Conservation (phyloP, 768 basidiomycete genomes). For the Lactarius quietus region DNA sequence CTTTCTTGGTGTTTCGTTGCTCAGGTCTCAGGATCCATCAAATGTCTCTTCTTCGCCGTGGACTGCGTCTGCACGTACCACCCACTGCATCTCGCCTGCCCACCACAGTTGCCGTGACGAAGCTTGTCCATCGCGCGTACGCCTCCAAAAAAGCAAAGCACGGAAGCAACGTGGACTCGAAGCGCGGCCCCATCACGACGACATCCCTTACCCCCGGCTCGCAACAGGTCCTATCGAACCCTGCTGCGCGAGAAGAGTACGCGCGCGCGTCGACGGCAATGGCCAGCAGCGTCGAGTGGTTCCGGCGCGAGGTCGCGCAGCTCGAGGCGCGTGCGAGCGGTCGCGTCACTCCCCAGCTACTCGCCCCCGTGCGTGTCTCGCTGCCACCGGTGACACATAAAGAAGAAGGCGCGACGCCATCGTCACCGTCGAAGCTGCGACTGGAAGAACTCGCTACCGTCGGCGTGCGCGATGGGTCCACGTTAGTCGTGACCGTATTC, state of each 20-base stretch:
- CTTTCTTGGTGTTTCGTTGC: not conserved
- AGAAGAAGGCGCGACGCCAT: constrained; percentile 24
- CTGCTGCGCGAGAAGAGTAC: constrained; percentile 54
- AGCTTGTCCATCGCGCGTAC: constrained; percentile 9
- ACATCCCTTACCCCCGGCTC: constrained; percentile 64
- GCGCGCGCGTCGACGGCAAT: constrained; percentile 61
- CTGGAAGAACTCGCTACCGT: constrained; percentile 77
- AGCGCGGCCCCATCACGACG: constrained; percentile 40
- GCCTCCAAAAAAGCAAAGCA: constrained; percentile 23
- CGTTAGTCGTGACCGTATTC: constrained; percentile 70
- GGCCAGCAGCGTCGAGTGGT: constrained; percentile 64
- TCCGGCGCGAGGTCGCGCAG: constrained; percentile 69
- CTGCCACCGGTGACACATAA: constrained; percentile 35
- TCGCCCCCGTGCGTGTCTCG: constrained; percentile 63
- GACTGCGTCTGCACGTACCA: not conserved
- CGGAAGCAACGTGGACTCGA: not conserved
- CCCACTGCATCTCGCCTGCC: not conserved
- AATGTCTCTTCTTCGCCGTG: constrained; percentile 14
- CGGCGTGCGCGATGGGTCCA: constrained; percentile 74
- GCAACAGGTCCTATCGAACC: constrained; percentile 52
- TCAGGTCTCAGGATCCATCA: not conserved
- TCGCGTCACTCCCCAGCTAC: constrained; percentile 68
- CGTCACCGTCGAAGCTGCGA: constrained; percentile 31
- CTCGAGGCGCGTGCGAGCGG: constrained; percentile 71
- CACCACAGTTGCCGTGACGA: not conserved